Percentiles rank a stretch among this genome's conserved stretches.
Evolutionary conservation across 1,139 yeast genomes (phyloP).

Genomic region (Yamadazyma atlantica): DNA sequence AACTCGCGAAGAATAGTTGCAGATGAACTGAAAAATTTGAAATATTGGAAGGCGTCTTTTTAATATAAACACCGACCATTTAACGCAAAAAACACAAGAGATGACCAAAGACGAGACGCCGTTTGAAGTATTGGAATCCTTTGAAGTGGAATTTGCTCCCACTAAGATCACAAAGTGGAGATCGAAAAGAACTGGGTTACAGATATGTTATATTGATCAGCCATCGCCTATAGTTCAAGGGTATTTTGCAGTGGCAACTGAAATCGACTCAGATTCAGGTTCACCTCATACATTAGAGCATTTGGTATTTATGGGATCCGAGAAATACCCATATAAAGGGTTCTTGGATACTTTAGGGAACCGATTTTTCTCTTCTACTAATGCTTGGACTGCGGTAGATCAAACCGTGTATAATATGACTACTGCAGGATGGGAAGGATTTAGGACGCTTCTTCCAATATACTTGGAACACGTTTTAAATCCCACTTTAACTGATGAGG

Average conservation of each 20-base stretch:
- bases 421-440: slow-evolving; percentile 98
- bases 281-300: slow-evolving; percentile 97
- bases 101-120: slow-evolving; percentile 1
- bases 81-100: no score
- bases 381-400: slow-evolving; percentile 97
- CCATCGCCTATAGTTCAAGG: slow-evolving; percentile 92
- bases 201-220: slow-evolving; percentile 71
- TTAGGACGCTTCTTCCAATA: slow-evolving; percentile 76
- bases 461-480: slow-evolving; percentile 83
- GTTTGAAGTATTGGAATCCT: slow-evolving; percentile 23
- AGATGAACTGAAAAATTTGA: slow-evolving; percentile 1
- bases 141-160: slow-evolving; percentile 64
- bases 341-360: slow-evolving; percentile 85
- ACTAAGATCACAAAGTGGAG: slow-evolving; percentile 67
- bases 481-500: slow-evolving; percentile 87
- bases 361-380: slow-evolving; percentile 80
- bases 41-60: no score
- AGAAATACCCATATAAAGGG: slow-evolving; percentile 89
- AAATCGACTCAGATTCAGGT: slow-evolving; percentile 82
- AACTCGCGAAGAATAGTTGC: neutral
- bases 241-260: slow-evolving; percentile 93
- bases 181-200: slow-evolving; percentile 77
- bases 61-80: no score
- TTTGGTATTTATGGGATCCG: slow-evolving; percentile 90
- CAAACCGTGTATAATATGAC: slow-evolving; percentile 91